Evolutionary conservation across 768 basidiomycete species (phyloP).

Genomic region (Amanita pallidorosea): DNA sequence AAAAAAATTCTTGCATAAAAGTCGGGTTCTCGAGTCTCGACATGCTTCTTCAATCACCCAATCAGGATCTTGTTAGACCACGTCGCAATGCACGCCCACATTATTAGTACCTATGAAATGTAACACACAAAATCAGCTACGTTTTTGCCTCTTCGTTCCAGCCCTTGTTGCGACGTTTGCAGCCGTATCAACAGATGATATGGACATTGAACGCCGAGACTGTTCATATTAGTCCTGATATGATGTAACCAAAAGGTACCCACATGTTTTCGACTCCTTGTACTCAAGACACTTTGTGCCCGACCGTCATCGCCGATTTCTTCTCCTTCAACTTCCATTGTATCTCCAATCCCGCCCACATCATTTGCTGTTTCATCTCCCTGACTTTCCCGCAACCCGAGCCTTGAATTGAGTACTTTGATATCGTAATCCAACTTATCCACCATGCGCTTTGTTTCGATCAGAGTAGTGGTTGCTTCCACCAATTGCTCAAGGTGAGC

Average conservation of each 20-base stretch:
- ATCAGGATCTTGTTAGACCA: neutral
- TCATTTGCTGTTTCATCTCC: conserved; percentile 17
- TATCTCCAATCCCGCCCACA: conserved; percentile 26
- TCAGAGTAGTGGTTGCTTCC: conserved; percentile 57
- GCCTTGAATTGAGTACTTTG: conserved; percentile 50
- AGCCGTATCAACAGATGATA: conserved; percentile 66
- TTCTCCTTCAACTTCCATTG: conserved; percentile 42
- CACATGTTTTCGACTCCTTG: conserved; percentile 54
- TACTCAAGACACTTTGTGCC: conserved; percentile 56
- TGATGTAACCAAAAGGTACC: conserved; percentile 12
- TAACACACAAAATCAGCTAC: conserved; percentile 20
- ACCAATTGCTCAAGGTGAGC: conserved; percentile 64
- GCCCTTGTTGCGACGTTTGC: conserved; percentile 38
- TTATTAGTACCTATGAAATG: neutral
- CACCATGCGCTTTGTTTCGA: conserved; percentile 83
- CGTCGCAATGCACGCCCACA: neutral
- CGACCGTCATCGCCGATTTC: conserved; percentile 42
- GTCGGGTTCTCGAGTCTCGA: neutral
- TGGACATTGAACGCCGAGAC: conserved; percentile 59
- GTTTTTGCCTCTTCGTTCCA: conserved; percentile 49
- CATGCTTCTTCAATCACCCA: neutral
- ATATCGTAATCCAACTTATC: conserved; percentile 87
- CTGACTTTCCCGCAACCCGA: conserved; percentile 41
- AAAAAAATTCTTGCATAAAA: neutral
- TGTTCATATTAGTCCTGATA: conserved; percentile 12